Base-by-base conservation (phyloP, 495 filamentous ascomycete species). In the Neurospora hispaniola region DNA sequence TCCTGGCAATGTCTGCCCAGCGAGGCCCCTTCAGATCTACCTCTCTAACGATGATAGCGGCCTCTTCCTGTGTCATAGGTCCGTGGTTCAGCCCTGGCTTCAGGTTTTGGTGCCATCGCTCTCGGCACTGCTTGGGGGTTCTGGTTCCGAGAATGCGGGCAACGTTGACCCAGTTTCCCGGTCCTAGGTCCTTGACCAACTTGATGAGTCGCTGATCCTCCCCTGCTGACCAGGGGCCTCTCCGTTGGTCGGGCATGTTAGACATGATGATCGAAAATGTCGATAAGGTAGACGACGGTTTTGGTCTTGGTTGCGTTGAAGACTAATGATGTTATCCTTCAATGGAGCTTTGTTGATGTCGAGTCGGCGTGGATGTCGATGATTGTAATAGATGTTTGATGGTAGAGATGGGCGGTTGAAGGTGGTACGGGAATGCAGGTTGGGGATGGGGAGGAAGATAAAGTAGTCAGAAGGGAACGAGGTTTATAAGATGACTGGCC, bases 1-100 rank as follows among this genome's bases (percentile, higher is more conserved):
- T 85, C 76, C 96, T 88, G 38, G 96, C 94, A 76, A 99, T 98
- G 76, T 98, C 93, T 4, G 96, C 96, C 96, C 96, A 99, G 38
- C 91, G 86, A 83, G 93, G 96, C 69, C 96, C 96, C 85, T 92
- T 91, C 74, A 94, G 89, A 35, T 80, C 82, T 42, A 98, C 94
- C 82, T 96, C 84, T 68, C 87, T 85, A 82, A 96, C 92, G 79
- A 99, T 98, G 78, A 88, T 79, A 43, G 86, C 82, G 10, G 94
- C 95, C 82, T 99, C 96, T 72, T 98, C 94, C 3, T 91, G 86
- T 43, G 92, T 93, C 84, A 99, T 98, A 69, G 96, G 95, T 68
- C 93, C 90, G 73, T 96, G 94, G 83, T 96, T 96, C 62, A 99
- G 85, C 0, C 88, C 88, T 0, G 94, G 93, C 84, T 97, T 97